Base-by-base conservation (phyloP, 208 protist species). In the Acanthamoeba divionensis region DNA sequence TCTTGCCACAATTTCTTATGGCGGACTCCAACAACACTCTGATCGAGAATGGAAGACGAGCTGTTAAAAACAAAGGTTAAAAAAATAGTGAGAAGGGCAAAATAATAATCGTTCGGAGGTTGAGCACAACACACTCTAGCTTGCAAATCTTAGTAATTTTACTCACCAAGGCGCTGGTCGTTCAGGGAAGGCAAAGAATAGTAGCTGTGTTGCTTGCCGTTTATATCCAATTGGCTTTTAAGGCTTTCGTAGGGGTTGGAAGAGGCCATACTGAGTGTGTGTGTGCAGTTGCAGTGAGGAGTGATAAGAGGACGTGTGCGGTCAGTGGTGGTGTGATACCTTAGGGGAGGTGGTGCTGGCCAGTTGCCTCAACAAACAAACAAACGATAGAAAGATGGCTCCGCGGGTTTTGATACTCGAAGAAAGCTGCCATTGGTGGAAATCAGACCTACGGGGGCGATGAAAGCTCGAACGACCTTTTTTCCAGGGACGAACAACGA, bases 1-100 rank as follows among this genome's bases (percentile, higher is more conserved):
- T 97, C 90, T 97, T 96, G 93, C 98, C 97, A 93, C 97, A 98
- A 94, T 99, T 98, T 69, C 98, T 95, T 44, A 99, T 94, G 21
- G 96, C 96, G 41, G 96, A 97, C 92, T 99, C 98, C 44, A 99
- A 95, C 50, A 99, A 93, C 33, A 99, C 97, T 88, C 97, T 96
- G 90, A 99, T 97, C 73, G 96, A 98, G 93, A 97, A 98, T 45
- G 98, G 98, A 13, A 99, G 77, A 31, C 47, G 21, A 31, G 54
- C 52, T 60, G 50, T 54, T 33, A 54, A 55, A 55, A 31, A 82
- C 1, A 54, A 54, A 21, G 18, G 5, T 1, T 8, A 50, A 55
- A 15, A 24, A 66, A 66, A 62, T 21, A 38, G 57, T 38, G 33
- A 66, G 18, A 33, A n/a, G 18, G 29, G 57, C 57, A 29, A n/a